Conservation (phyloP, 2,329 filamentous ascomycete species). For the Domatiomyces catenatus region DNA sequence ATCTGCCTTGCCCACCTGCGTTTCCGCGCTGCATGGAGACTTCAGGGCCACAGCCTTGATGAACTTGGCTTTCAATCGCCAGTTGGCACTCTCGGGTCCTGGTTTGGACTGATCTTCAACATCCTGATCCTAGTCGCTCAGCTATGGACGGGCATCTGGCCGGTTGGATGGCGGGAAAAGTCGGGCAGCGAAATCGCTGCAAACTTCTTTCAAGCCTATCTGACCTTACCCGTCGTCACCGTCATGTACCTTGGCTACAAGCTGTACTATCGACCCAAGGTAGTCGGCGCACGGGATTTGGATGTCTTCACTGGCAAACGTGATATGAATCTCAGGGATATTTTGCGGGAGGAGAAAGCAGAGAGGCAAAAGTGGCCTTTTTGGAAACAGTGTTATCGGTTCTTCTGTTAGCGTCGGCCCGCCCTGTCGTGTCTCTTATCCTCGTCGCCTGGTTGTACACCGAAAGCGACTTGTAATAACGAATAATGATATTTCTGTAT, state of each 20-base stretch:
- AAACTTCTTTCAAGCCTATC: constrained; percentile 21
- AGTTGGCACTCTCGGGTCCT: constrained; percentile 48
- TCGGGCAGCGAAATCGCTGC: constrained; percentile 9
- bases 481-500: neutral
- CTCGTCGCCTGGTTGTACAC: neutral
- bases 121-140: constrained; percentile 39
- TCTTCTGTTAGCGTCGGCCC: constrained; percentile 43
- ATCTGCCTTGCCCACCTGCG: constrained; percentile 54
- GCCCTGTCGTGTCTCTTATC: too few relatives aligned
- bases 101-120: constrained; percentile 43
- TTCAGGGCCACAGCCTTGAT: constrained; percentile 44
- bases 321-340: constrained; percentile 64
- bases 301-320: constrained; percentile 73
- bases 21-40: constrained; percentile 46
- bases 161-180: constrained; percentile 14
- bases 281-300: constrained; percentile 59
- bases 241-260: constrained; percentile 59
- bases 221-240: constrained; percentile 19
- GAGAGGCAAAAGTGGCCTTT: constrained; percentile 56
- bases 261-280: constrained; percentile 51
- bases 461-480: neutral
- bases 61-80: constrained; percentile 49
- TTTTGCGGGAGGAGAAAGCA: constrained; percentile 65
- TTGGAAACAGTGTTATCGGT: constrained; percentile 65
- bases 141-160: constrained; percentile 22